Percentiles rank a stretch among this genome's conserved stretches.
Evolutionary conservation across 208 protist species (phyloP).

Genomic region (Trypanosoma caninum): DNA sequence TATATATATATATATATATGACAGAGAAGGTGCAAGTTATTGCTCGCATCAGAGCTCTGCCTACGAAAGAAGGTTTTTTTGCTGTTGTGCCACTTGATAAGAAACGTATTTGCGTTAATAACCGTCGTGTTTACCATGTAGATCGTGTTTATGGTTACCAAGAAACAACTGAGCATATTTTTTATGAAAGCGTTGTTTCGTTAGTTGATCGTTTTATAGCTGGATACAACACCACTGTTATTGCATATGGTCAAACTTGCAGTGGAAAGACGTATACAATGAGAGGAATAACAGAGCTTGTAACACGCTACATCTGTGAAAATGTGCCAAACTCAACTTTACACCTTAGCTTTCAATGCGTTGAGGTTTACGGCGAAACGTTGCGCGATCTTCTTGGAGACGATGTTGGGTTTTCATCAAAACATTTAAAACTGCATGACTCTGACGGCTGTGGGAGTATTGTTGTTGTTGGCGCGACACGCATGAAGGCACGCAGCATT

Average conservation of each 20-base stretch:
- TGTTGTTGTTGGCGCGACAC: slow-evolving; percentile 50
- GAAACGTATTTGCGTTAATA: slow-evolving; percentile 72
- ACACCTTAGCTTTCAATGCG: slow-evolving; percentile 72
- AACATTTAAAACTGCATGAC: slow-evolving; percentile 45
- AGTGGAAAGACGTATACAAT: slow-evolving; percentile 95
- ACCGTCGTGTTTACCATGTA: slow-evolving; percentile 77
- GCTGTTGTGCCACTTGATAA: slow-evolving; percentile 45
- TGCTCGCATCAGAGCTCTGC: slow-evolving; percentile 78
- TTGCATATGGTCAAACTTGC: slow-evolving; percentile 94
- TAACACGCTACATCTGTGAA: slow-evolving; percentile 79
- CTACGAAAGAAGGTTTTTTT: slow-evolving; percentile 24
- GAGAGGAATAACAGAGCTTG: slow-evolving; percentile 50
- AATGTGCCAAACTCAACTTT: slow-evolving; percentile 39
- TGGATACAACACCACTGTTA: slow-evolving; percentile 90
- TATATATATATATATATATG: no score
- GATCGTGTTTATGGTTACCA: slow-evolving; percentile 82
- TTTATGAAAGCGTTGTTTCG: slow-evolving; percentile 53
- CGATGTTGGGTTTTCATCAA: slow-evolving; percentile 27
- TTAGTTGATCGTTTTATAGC: slow-evolving; percentile 75
- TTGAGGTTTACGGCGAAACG: slow-evolving; percentile 95
- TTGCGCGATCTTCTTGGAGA: slow-evolving; percentile 84
- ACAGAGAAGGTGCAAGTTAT: slow-evolving; percentile 77
- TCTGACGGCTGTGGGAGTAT: slow-evolving; percentile 3
- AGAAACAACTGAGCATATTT: slow-evolving; percentile 70
- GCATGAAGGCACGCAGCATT: slow-evolving; percentile 46